phyloP scores from a whole-genome alignment of 192 early-diverging fungal species.

The Coemansia interrupta region DNA sequence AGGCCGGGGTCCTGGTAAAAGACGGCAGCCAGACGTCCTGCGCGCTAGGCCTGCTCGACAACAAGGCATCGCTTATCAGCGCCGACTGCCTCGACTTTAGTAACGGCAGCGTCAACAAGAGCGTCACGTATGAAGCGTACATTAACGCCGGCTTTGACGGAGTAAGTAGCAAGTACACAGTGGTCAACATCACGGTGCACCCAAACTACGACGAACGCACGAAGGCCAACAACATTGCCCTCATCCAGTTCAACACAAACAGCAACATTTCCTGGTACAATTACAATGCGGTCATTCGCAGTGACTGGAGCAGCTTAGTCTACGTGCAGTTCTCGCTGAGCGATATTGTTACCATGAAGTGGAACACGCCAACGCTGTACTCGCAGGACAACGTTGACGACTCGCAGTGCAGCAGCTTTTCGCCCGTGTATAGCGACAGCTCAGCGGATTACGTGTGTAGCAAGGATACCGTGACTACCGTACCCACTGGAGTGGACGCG shows the following conservation, averaged over 20 bases:
- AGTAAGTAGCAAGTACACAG: neutral
- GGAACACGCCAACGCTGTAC: conserved; percentile 13
- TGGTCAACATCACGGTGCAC: conserved; percentile 21
- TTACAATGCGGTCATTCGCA: conserved; percentile 6
- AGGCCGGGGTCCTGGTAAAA: conserved; percentile 23
- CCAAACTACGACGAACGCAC: conserved; percentile 15
- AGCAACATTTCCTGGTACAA: conserved; percentile 13
- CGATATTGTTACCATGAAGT: conserved; percentile 7
- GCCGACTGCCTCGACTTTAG: conserved; percentile 29
- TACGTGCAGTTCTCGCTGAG: conserved; percentile 16
- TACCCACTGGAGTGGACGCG: neutral
- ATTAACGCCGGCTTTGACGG: conserved; percentile 8
- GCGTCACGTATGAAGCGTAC: conserved; percentile 8
- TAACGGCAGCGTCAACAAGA: conserved; percentile 4
- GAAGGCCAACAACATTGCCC: conserved; percentile 34
- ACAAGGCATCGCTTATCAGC: conserved; percentile 16
- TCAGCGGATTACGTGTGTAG: conserved; percentile 13
- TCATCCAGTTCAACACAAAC: conserved; percentile 18
- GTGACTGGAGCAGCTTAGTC: conserved; percentile 10
- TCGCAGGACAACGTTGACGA: neutral
- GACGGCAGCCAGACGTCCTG: conserved; percentile 23
- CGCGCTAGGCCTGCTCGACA: conserved; percentile 23
- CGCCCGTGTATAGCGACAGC: conserved; percentile 22
- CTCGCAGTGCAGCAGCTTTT: conserved; percentile 10
- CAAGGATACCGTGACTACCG: neutral